Percentiles rank a stretch among this genome's conserved stretches.
Evolutionary conservation across 148 eudicot genomes (phyloP).

Genomic region (Gaultheria prostrata): DNA sequence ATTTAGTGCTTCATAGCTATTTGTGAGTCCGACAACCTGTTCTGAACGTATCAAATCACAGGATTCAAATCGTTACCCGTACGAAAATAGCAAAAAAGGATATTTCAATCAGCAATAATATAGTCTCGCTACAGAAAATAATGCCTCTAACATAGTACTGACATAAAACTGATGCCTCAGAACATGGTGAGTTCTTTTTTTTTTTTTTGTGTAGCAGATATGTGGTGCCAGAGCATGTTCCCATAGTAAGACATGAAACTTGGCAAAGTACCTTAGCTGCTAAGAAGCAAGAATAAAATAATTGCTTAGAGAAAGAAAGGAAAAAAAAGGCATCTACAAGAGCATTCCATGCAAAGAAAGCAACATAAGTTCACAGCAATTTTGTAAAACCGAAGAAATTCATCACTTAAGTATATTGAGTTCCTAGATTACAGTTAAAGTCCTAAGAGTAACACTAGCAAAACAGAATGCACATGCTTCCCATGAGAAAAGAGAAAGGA

Average conservation of each 20-base stretch:
- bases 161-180: not conserved
- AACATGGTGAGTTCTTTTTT: not conserved
- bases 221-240: not conserved
- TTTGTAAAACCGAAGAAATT: not conserved
- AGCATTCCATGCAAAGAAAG: not conserved
- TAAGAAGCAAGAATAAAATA: not conserved
- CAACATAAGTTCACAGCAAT: not conserved
- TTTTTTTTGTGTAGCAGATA: not conserved
- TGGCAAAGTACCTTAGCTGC: not conserved
- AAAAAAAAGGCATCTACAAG: not conserved
- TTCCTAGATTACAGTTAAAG: not conserved
- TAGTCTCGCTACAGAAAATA: not conserved
- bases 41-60: not conserved
- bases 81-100: not conserved
- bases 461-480: not conserved
- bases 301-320: not conserved
- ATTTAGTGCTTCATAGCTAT: not conserved
- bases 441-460: not conserved
- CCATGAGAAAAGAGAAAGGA: not conserved
- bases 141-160: not conserved
- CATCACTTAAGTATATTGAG: not conserved
- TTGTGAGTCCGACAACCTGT: not conserved
- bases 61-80: not conserved
- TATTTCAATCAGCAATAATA: not conserved
- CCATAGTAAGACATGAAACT: not conserved